Base-by-base conservation (phyloP, 2,329 filamentous ascomycete species). In the Endoconidiophora laricicola region DNA sequence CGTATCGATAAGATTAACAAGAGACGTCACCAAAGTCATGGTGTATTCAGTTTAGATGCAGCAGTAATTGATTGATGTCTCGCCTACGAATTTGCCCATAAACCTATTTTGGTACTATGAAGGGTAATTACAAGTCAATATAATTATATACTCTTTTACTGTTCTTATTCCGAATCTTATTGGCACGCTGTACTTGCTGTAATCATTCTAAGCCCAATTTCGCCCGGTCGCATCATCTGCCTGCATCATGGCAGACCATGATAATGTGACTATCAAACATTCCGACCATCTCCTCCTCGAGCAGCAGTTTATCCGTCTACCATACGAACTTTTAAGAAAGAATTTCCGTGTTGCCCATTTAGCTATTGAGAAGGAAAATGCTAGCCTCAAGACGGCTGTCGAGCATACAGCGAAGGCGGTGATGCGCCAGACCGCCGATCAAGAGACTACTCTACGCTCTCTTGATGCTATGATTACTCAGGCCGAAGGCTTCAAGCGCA, bases 301-400 rank as follows among this genome's bases (percentile, higher is more conserved):
- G 61, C 90, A 96, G 74, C 83, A 90, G 3, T 83, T 96, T 56
- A 79, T 98, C 57, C 86, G 88, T 33, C 78, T 96, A 20, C 91
- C 91, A 16, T 83, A 90, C 65, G 91, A 96, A 63, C 82, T 95
- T 52, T 80, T 93, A 20, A 83, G 87, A 50, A 90, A 91, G 63
- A 96, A 94, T 67, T 93, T 96, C 67, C 91, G 94, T 59, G 79
- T 81, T 3, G 83, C 83, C 41, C 84, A 87, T 62, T 79, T 82
- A 60, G 71, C 77, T 55, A 76, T 87, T 62, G 84, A 90, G 61
- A 81, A 80, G 61, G 78, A 84, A 57, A 78, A 76, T 54, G 71
- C 72, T 16, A 70, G 71, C 45, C 66, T 86, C 55, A 78, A 78
- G 59, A 72, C 75, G 20, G 65, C 72, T 9, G 70, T 81, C 52